phyloP scores from a whole-genome alignment of 2,329 filamentous ascomycete species.

The Pestalotiopsis sp. region DNA sequence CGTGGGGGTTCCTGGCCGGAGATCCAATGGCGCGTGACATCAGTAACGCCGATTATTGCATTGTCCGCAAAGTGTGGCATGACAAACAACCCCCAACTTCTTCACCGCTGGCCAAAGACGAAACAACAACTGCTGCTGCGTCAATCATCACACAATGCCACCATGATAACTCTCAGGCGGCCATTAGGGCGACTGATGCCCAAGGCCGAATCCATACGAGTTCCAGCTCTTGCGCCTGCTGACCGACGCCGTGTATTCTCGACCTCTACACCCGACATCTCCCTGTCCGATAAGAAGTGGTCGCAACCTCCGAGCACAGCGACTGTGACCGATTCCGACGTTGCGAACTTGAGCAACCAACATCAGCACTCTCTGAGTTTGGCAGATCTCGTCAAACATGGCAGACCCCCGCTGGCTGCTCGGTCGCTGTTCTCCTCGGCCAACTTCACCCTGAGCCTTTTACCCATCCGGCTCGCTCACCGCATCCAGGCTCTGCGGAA shows the following conservation, averaged over 20 bases:
- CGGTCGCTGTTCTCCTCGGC: constrained; percentile 83
- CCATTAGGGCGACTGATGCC: constrained; percentile 38
- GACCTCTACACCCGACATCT: constrained; percentile 13
- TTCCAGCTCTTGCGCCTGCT: constrained; percentile 21
- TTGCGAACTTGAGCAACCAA: constrained; percentile 74
- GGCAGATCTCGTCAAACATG: constrained; percentile 82
- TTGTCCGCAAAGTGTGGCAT: neutral
- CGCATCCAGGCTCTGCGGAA: constrained; percentile 92
- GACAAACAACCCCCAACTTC: constrained; percentile 3
- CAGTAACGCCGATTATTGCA: neutral
- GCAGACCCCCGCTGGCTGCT: constrained; percentile 80
- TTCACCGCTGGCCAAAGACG: neutral
- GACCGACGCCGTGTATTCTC: constrained; percentile 15
- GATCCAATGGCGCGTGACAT: constrained; percentile 7
- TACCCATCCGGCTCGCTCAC: constrained; percentile 89
- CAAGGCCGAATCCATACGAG: constrained; percentile 20
- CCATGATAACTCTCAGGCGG: constrained; percentile 42
- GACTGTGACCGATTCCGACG: constrained; percentile 70
- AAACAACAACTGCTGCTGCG: neutral
- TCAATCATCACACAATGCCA: constrained; percentile 37
- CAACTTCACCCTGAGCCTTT: constrained; percentile 91
- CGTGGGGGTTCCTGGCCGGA: neutral
- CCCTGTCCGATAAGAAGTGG: constrained; percentile 29
- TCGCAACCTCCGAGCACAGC: constrained; percentile 44
- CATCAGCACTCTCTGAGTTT: constrained; percentile 81